phyloP scores from a whole-genome alignment of 306 rosid genomes.

The Arachis hypogaea region DNA sequence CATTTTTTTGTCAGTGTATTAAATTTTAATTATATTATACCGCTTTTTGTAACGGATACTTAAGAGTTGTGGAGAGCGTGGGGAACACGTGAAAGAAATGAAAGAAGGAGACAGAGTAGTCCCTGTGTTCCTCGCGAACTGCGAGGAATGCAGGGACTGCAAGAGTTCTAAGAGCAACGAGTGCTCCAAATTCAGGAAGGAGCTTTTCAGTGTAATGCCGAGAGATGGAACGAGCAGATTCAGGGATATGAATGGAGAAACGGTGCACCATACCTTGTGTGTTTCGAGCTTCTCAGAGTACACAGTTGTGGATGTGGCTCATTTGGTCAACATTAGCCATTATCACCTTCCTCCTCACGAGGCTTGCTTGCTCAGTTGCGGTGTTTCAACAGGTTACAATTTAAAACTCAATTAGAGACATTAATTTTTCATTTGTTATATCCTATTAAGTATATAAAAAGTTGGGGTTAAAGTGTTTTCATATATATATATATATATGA shows the following conservation, averaged over 20 bases:
- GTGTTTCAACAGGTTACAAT: conserved; percentile 62
- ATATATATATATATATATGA: no score
- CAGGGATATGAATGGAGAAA: conserved; percentile 55
- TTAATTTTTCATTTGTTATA: not conserved
- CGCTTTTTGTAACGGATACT: no score
- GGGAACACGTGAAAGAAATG: conserved; percentile 64
- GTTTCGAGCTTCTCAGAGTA: conserved; percentile 72
- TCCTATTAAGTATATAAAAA: no score
- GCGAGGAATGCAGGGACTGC: conserved; percentile 66
- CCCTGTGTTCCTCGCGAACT: conserved; percentile 59
- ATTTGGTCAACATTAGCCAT: conserved; percentile 54
- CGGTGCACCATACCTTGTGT: conserved; percentile 46
- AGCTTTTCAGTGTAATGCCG: conserved; percentile 35
- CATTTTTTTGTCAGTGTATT: no score
- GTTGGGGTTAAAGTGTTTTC: no score
- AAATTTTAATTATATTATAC: no score
- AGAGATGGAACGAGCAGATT: conserved; percentile 67
- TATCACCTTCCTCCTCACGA: conserved; percentile 48
- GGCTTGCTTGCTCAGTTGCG: conserved; percentile 72
- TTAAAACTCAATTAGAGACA: not conserved
- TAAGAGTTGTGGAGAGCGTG: conserved; percentile 55
- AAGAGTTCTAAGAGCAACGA: conserved; percentile 52
- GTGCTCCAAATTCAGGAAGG: conserved; percentile 38
- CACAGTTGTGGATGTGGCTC: conserved; percentile 60
- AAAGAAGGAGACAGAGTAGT: conserved; percentile 59